A percentile compares a stretch with the other conserved stretches of the same genome.
Evolutionary conservation across 75 land plant species (phyloP).

Genomic region (Cupressus sempervirens): DNA sequence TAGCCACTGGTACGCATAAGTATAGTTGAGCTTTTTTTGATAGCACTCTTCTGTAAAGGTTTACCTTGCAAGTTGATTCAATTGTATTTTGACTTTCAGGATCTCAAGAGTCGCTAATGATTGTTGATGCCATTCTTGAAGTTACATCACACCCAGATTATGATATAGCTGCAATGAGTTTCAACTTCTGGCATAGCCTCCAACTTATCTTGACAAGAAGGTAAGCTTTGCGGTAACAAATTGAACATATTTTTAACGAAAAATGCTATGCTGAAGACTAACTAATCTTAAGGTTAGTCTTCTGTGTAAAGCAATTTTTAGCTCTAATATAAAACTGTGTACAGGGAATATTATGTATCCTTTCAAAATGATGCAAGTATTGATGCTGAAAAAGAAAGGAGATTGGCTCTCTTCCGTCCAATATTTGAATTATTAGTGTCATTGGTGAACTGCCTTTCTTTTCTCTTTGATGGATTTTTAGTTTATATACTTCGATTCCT

Average conservation of each 20-base stretch:
- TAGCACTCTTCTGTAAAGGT: not conserved
- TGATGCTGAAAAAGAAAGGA: constrained; percentile 67
- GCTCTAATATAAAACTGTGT: constrained; percentile 4
- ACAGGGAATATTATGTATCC: constrained; percentile 55
- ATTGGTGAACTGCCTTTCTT: constrained; percentile 29
- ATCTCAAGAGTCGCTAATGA: constrained; percentile 81
- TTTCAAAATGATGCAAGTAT: constrained; percentile 54
- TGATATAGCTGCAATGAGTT: constrained; percentile 93
- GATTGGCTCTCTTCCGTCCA: constrained; percentile 57
- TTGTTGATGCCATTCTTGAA: constrained; percentile 80
- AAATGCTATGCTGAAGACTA: not conserved
- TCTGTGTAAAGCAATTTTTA: not conserved
- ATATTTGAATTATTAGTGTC: constrained; percentile 81
- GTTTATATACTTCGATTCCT: not conserved
- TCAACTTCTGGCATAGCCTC: constrained; percentile 93
- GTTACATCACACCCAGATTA: constrained; percentile 97
- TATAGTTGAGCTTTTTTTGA: not conserved
- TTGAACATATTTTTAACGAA: not conserved
- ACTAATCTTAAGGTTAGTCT: not conserved
- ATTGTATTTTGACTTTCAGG: constrained; percentile 38
- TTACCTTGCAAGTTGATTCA: not conserved
- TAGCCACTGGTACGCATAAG: constrained; percentile 73
- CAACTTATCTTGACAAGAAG: constrained; percentile 65
- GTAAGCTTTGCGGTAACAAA: constrained; percentile 20
- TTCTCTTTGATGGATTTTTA: not conserved